Conservation (phyloP, 2,329 filamentous ascomycete species). For the Chrysosphaeria jannelii region DNA sequence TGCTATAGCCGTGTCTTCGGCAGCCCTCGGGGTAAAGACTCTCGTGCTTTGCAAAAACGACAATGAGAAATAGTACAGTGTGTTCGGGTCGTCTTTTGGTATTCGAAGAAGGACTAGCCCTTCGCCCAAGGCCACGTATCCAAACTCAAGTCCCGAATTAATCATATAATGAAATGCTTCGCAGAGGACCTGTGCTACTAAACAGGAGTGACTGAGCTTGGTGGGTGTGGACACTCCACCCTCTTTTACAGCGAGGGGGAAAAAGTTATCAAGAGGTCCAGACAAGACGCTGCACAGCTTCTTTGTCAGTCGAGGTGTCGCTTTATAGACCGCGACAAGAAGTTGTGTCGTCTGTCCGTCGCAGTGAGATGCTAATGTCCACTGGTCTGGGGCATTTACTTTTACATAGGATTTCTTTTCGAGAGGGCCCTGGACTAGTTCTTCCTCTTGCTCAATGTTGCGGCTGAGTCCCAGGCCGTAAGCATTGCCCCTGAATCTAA, state of each 20-base stretch:
- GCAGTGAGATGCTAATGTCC: neutral
- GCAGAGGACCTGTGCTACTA: slow-evolving; percentile 1
- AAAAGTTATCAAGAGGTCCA: slow-evolving; percentile 2
- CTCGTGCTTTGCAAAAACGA: neutral
- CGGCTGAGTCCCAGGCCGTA: neutral
- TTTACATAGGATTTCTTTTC: neutral
- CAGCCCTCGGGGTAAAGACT: neutral
- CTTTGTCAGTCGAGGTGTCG: neutral
- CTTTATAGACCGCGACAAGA: slow-evolving; percentile 2
- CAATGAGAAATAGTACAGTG: slow-evolving; percentile 2
- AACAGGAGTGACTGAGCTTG: neutral
- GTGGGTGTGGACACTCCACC: neutral
- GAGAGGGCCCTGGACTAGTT: neutral
- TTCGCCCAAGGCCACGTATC: slow-evolving; percentile 2
- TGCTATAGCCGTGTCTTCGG: slow-evolving; percentile 1
- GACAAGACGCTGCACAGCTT: slow-evolving; percentile 1
- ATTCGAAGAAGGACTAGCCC: slow-evolving; percentile 2
- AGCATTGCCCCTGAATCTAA: slow-evolving; percentile 1
- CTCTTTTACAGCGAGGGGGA: slow-evolving; percentile 1
- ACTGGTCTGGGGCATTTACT: slow-evolving; percentile 3
- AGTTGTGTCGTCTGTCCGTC: neutral
- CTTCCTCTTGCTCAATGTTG: neutral
- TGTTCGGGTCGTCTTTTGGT: slow-evolving; percentile 1
- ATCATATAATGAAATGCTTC: slow-evolving; percentile 4
- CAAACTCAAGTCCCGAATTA: slow-evolving; percentile 1